Base-by-base conservation (phyloP, 495 filamentous ascomycete genomes). In the Talaromyces ruber region DNA sequence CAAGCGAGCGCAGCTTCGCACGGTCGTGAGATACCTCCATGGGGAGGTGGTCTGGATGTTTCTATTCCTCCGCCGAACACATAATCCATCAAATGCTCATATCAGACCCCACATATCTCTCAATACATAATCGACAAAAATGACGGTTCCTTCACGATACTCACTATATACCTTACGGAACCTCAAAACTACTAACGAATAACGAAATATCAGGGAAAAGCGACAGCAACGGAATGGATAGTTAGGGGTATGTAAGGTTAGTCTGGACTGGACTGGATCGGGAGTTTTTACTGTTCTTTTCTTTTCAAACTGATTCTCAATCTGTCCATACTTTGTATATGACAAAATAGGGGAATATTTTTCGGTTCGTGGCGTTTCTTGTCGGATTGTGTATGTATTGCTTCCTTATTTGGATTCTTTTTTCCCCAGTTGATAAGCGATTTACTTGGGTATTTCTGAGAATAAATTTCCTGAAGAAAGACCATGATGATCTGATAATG, bases 51-150 rank as follows among this genome's bases (percentile, higher is more conserved):
- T 4, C 37, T 59, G 12, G 57, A 59, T 2, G 57, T 59, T 2
- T 39, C 57, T 11, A 43, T 59, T 43, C 57, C 57, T 16, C 57
- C 57, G 22, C 7, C 57, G 18, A 59, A 59, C 37, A 39, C 57
- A 39, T 59, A 59, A 45, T 58, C 3, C 60, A 53, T 6, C 52
- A 47, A 7, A 22, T 47, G 7, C 2, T 18, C n/a, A 47, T 47
- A 21, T 6, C 1, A 16, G n/a, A 47, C n/a, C 18, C 18, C 4
- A 21, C 43, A 47, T 11, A 6, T 47, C 43, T 18, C 43, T 47
- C 43, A 47, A 21, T 18, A 47, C n/a, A 47, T 22, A 47, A 21
- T 9, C 43, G 12, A 18, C 4, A 6, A 21, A 47, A 47, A 47
- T 21, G 18, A 21, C 43, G 43, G 43, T 21, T 47, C 18, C 39